Conservation (phyloP, 2,329 filamentous ascomycete genomes). For the Alternaria gansuensis region DNA sequence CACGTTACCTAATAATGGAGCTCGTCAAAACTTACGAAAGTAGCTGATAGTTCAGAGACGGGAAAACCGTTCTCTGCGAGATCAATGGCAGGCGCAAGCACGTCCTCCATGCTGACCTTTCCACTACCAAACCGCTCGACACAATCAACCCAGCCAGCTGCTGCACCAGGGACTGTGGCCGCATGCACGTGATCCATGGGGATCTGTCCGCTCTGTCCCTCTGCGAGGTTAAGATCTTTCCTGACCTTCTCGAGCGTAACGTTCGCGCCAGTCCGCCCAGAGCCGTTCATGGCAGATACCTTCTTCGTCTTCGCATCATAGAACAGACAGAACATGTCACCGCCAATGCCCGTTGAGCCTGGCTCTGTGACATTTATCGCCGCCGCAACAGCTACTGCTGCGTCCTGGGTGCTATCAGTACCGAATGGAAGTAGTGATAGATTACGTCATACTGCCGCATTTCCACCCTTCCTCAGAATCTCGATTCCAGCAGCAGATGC, state of each 20-base stretch:
- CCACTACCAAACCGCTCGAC: conserved; percentile 90
- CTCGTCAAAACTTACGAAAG: conserved; percentile 65
- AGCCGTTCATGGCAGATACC: conserved; percentile 89
- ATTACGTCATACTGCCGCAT: conserved; percentile 77
- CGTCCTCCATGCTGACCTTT: conserved; percentile 77
- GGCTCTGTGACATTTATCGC: conserved; percentile 94
- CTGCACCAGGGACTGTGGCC: conserved; percentile 87
- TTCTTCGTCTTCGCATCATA: conserved; percentile 85
- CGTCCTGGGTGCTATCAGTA: conserved; percentile 68
- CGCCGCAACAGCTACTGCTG: conserved; percentile 93
- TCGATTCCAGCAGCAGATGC: conserved; percentile 88
- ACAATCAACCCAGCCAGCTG: conserved; percentile 92
- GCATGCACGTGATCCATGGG: conserved; percentile 80
- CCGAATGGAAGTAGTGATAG: background rate
- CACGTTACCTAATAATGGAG: background rate
- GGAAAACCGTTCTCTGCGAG: conserved; percentile 90
- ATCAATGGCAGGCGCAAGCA: conserved; percentile 83
- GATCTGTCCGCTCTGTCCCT: conserved; percentile 67
- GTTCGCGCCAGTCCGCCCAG: conserved; percentile 79
- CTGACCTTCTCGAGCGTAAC: conserved; percentile 75
- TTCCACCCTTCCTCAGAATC: conserved; percentile 86
- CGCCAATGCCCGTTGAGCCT: conserved; percentile 90
- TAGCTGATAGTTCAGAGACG: conserved; percentile 79
- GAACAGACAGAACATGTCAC: conserved; percentile 96
- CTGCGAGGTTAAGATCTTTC: conserved; percentile 71